Evolutionary conservation across 2,329 filamentous ascomycete genomes (phyloP), one percentile per base, ranked within the genome.

Genomic region (Ceratocystis lukuohia): DNA sequence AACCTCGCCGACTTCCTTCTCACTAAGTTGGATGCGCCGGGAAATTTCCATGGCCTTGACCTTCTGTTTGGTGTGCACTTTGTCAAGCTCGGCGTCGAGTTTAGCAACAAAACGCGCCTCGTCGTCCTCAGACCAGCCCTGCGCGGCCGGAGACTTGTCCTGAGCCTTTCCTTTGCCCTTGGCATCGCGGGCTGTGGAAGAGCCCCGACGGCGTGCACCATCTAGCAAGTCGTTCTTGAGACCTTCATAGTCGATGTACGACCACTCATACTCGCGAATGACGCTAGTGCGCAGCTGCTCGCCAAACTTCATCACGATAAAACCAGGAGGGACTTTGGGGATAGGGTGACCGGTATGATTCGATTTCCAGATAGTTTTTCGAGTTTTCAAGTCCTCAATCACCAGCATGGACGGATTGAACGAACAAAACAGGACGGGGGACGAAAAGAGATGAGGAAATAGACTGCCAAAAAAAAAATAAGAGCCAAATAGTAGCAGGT

Each of bases 221-320:
- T 83, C 85, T 77, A 93, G 94, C 69, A 99, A 85, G 70, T 91
- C 86, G 71, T 83, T 81, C 79, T 99, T 99, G 62, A 99, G 84
- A 70, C 88, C 89, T 75, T 96, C 92, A 79, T 99, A 99, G 78
- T 91, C 88, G 77, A 99, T 96, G 79, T 99, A 99, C 80, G 96
- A 91, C 87, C 92, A 96, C 76, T 92, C 87, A 79, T 95, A 99
- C 78, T 97, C 92, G 80, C 89, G 91, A 77, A 97, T 96, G 74
- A 96, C 84, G 75, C 92, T 96, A 73, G 91, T 93, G 70, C 91
- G 91, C 73, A 99, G 86, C 82, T 99, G 92, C 78, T 96, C 90
- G 75, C 94, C 94, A 81, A 97, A 99, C 82, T 87, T 87, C 84
- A 87, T 87, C 79, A 83, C 79, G 77, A 84, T 74, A 70, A 80